Evolutionary conservation across 1,284 basidiomycete species (phyloP).

Genomic region (Cutaneotrichosporon sp.): DNA sequence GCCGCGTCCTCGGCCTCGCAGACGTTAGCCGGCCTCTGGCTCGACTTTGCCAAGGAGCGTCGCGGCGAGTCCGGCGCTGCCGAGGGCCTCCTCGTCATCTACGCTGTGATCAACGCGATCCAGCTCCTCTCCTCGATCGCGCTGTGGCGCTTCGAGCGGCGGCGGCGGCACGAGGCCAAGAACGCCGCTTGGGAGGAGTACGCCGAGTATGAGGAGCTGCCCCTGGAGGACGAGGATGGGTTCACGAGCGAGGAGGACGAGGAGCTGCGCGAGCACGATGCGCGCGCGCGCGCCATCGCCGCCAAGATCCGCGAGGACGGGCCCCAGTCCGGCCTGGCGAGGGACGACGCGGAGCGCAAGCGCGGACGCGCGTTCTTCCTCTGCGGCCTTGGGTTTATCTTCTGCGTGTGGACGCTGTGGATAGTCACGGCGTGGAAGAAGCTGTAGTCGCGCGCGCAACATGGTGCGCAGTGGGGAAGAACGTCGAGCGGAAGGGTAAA

Average conservation of each 20-base stretch:
- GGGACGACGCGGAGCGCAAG: constrained; percentile 21
- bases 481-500: too few relatives aligned
- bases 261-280: neutral
- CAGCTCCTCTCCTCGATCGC: constrained; percentile 61
- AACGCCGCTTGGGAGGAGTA: neutral
- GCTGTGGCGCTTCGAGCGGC: constrained; percentile 55
- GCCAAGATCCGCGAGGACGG: constrained; percentile 14
- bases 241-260: constrained; percentile 16
- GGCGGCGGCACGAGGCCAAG: constrained; percentile 10
- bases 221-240: constrained; percentile 21
- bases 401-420: constrained; percentile 67
- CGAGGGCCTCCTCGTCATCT: constrained; percentile 62
- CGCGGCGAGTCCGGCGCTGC: constrained; percentile 24
- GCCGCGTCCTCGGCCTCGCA: constrained; percentile 70
- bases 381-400: constrained; percentile 56
- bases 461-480: too few relatives aligned
- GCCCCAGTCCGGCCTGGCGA: constrained; percentile 24
- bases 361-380: constrained; percentile 27
- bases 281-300: constrained; percentile 1
- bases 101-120: constrained; percentile 63
- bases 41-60: constrained; percentile 55
- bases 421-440: constrained; percentile 59
- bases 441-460: constrained; percentile 13
- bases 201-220: constrained; percentile 31
- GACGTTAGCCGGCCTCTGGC: constrained; percentile 65